These are phyloP conservation scores for Prunus salicina DNA, from an alignment of 306 rosid genomes.

Conservation along the genomic window DNA sequence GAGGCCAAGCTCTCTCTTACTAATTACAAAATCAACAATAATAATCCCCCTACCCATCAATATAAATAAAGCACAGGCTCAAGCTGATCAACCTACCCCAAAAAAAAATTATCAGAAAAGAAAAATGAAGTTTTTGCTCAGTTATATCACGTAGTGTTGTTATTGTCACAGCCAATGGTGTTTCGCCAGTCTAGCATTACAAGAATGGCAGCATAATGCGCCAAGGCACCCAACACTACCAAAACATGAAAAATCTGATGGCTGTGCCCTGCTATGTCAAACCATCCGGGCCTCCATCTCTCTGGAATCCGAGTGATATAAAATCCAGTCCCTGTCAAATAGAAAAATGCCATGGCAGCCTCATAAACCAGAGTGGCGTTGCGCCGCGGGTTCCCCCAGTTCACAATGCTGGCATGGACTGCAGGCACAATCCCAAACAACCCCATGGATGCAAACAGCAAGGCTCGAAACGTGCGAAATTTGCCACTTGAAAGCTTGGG, in stretches of 20 bases:
- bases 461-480: conserved; percentile 61
- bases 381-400: conserved; percentile 78
- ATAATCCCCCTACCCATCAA: neutral
- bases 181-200: conserved; percentile 77
- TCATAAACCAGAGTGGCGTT: conserved; percentile 64
- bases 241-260: conserved; percentile 87
- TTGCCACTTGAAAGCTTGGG: conserved; percentile 53
- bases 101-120: neutral
- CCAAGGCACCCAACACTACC: conserved; percentile 77
- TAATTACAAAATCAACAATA: neutral
- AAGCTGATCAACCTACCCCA: neutral
- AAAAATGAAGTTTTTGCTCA: neutral
- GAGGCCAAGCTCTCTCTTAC: neutral
- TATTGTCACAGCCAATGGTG: conserved; percentile 47
- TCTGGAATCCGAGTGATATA: conserved; percentile 81
- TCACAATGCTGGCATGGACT: conserved; percentile 61
- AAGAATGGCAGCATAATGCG: conserved; percentile 84
- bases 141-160: neutral
- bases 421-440: conserved; percentile 87
- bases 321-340: conserved; percentile 64
- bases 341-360: conserved; percentile 69
- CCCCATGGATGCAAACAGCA: conserved; percentile 88
- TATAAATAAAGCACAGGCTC: neutral
- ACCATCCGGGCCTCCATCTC: conserved; percentile 86
- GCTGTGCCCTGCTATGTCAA: conserved; percentile 91